phyloP scores from a whole-genome alignment of 305 asterid species.

The Withania somnifera region DNA sequence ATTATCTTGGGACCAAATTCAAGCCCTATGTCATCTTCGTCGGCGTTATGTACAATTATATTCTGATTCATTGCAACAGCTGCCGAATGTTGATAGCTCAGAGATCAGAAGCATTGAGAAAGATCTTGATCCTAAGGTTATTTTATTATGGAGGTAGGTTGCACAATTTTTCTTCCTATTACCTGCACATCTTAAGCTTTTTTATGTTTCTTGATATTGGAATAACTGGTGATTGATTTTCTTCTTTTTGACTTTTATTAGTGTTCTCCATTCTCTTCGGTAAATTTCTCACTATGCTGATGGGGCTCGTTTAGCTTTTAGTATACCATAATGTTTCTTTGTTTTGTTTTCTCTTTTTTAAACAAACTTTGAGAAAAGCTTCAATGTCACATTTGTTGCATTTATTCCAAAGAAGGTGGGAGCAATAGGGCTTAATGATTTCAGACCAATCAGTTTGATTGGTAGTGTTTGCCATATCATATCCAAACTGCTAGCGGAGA shows the following conservation, averaged over 20 bases:
- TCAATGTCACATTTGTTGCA: too few relatives aligned
- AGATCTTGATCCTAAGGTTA: slow-evolving; percentile 89
- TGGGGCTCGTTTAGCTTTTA: not conserved
- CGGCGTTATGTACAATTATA: slow-evolving; percentile 82
- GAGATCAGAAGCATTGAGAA: slow-evolving; percentile 65
- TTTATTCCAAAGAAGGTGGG: too few relatives aligned
- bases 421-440: too few relatives aligned
- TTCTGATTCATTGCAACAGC: slow-evolving; percentile 71
- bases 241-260: not conserved
- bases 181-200: not conserved
- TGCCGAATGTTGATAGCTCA: slow-evolving; percentile 30
- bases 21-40: slow-evolving; percentile 71
- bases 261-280: not conserved
- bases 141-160: slow-evolving; percentile 86
- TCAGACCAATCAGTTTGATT: too few relatives aligned
- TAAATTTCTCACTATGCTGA: not conserved
- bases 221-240: not conserved
- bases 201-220: not conserved
- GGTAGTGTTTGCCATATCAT: too few relatives aligned
- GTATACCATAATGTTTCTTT: not conserved
- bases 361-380: too few relatives aligned
- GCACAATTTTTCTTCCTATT: slow-evolving; percentile 5
- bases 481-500: too few relatives aligned
- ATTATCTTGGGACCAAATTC: slow-evolving; percentile 87
- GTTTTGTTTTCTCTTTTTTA: not conserved